Base-by-base conservation (phyloP, 495 filamentous ascomycete genomes). In the Lasiosphaeria ovina region DNA sequence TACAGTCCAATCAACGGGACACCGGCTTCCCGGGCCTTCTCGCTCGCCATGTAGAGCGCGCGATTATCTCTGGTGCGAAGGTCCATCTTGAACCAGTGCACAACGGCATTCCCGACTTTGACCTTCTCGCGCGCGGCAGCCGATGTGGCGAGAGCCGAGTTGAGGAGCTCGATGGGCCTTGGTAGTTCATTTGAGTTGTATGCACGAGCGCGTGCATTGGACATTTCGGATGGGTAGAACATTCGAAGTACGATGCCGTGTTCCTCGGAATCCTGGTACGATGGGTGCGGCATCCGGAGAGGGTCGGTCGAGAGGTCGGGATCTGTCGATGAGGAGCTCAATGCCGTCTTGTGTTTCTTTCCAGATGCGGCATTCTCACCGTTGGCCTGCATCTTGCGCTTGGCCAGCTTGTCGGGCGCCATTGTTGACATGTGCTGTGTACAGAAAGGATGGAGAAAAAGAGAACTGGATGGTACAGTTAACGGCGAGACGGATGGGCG, bases 61-160 rank as follows among this genome's bases (percentile, higher is more conserved):
- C 86, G 86, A 65, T 97, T 97, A 66, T 97, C 93, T 6, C 74
- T 66, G 1, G 82, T 77, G 6, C 93, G 79, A 51, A 97, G 73
- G 71, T 96, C 92, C 58, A 84, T 85, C 71, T 95, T 94, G 76
- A 93, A 96, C 93, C 93, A 96, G 74, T 96, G 90, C 6, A 97
- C 84, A 0, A 97, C 90, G 0, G 87, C 85, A 34, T 83, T 77
- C 38, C 81, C 81, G 3, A 82, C 74, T 8, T 69, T 58, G 3
- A 87, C 76, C 0, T 73, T 66, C 33, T 72, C 62, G 0, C 85
- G 76, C n/a, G 62, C 62, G 1, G 72, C 58, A 0, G 71, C 66
- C 1, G 86, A 89, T 7, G 83, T 81, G 33, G 72, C 62, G 14
- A 86, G 79, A 0, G 85, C 83, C 4, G 73, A 69, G 38, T 83